Evolutionary conservation across 495 filamentous ascomycete genomes (phyloP), one percentile per base, ranked within the genome.

Genomic region (Penicillium canariense): DNA sequence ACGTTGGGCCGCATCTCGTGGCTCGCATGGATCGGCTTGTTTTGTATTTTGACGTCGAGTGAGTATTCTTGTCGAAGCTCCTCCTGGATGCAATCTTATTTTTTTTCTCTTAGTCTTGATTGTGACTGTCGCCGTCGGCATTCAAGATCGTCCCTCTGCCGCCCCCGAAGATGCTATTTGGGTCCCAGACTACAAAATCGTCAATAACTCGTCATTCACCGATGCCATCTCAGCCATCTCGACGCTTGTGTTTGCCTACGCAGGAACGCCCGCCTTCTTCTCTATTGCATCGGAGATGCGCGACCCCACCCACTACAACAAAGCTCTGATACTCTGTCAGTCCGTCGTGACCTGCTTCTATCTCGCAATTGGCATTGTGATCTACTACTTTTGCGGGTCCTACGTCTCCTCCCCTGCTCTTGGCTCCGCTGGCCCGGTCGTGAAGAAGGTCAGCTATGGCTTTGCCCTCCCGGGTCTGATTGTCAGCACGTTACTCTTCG

Each of bases 221-320:
- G 56, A 69, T 14, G 71, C 65, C 18, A 70, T 90, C 53, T 78
- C 84, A 30, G 82, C 84, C 8, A 75, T 88, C 22, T 80, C 81
- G n/a, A 84, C 89, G 61, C 82, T 90, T 27, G 74, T 86, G 50
- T 88, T 90, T 59, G 86, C 87, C 20, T 77, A 63, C 71, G 61
- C 72, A 11, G 87, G 82, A 58, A 86, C 73, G 58, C 86, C 80
- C 47, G 86, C 69, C 60, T 87, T 77, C 77, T 89, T 91, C 73
- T 78, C 76, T 17, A 87, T 92, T 66, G 85, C 86, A 59, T 79
- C 84, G 28, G 88, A 91, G 67, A 87, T 91, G 81, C 82, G 85
- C 53, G 81, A 85, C 0, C 87, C 85, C 0, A 56, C 54, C 17
- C 78, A 87, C 56, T 88, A 80, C 55, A 69, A 72, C 43, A 82